Base-by-base conservation (phyloP, 1,284 basidiomycete genomes). In the Xerocomus nothofagi region DNA sequence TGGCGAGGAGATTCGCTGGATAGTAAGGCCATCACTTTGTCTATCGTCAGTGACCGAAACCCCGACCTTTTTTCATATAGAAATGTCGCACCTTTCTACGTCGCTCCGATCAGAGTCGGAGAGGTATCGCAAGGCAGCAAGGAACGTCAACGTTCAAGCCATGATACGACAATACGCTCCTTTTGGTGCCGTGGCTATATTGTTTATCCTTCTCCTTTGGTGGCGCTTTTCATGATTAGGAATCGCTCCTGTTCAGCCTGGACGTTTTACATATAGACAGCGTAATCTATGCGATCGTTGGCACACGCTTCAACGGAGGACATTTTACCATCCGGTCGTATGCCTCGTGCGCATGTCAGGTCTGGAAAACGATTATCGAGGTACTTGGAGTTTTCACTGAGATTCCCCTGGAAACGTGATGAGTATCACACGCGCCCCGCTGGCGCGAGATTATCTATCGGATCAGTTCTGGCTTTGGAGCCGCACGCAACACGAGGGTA, bases 1-100 rank as follows among this genome's bases (percentile, higher is more conserved):
- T 98, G 95, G 96, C 79, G 96, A 68, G 96, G 96, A 20, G 96
- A 99, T 68, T 95, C 92, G 33, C 77, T 99, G 54, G 96, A 98
- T 69, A 82, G 95, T 94, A 63, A 61, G 88, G 70, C 26, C n/a
- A n/a, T n/a, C n/a, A n/a, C 31, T 38, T 38, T 40, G 47, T 38
- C 44, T 27, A 36, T 42, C 38, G 31, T 30, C 6, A 41, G n/a
- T 40, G 15, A 17, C 10, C 51, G 42, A 54, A 46, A 27, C 37
- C 34, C 29, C 47, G 39, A 6, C 47, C 29, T 10, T 18, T 17
- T 32, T 47, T 58, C 1, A n/a, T n/a, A n/a, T 59, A 95, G 93
- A 88, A 66, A 99, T 99, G 96, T 98, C 94, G 21, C 90, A 94
- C 66, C 78, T 99, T 56, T 98, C 95, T n/a, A 93, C 91, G 1